Conservation (phyloP, 108 stramenopile genomes). For the Skeletonema costatum region DNA sequence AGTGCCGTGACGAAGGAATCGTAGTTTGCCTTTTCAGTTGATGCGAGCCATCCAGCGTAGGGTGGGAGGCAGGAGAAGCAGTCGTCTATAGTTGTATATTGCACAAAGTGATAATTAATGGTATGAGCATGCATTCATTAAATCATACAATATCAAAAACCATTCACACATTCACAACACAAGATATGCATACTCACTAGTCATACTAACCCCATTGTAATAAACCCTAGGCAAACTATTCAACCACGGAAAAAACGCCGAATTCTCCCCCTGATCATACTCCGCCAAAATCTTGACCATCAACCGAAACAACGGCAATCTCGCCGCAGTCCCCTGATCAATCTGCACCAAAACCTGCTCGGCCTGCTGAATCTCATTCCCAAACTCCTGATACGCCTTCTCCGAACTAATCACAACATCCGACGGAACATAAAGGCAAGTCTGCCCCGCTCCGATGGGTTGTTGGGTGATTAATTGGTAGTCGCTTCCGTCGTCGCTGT, state of each 20-base stretch:
- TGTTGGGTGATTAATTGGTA: constrained; percentile 17
- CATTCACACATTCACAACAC: not conserved
- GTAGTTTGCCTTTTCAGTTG: not conserved
- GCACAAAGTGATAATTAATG: not conserved
- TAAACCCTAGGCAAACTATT: constrained; percentile 30
- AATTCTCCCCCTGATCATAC: constrained; percentile 30
- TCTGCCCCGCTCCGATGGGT: constrained; percentile 10
- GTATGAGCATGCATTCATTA: not conserved
- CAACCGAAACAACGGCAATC: constrained; percentile 35
- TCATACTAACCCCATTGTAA: constrained; percentile 45
- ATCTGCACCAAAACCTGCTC: not conserved
- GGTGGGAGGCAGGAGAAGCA: constrained; percentile 11
- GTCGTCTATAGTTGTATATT: constrained; percentile 20
- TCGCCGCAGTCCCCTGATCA: constrained; percentile 4
- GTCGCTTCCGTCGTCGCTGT: constrained; percentile 30
- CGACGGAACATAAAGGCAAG: constrained; percentile 29
- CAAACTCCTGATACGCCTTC: constrained; percentile 22
- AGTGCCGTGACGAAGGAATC: not conserved
- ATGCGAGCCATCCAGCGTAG: constrained; percentile 8
- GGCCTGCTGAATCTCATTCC: constrained; percentile 5
- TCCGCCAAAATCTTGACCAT: constrained; percentile 47
- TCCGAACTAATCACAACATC: constrained; percentile 3
- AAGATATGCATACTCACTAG: constrained; percentile 24
- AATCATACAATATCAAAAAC: too few species aligned
- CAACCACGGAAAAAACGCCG: constrained; percentile 35